Evolutionary conservation across 2,329 filamentous ascomycete species (phyloP).

Genomic region (Cladosporium cucumerinum): DNA sequence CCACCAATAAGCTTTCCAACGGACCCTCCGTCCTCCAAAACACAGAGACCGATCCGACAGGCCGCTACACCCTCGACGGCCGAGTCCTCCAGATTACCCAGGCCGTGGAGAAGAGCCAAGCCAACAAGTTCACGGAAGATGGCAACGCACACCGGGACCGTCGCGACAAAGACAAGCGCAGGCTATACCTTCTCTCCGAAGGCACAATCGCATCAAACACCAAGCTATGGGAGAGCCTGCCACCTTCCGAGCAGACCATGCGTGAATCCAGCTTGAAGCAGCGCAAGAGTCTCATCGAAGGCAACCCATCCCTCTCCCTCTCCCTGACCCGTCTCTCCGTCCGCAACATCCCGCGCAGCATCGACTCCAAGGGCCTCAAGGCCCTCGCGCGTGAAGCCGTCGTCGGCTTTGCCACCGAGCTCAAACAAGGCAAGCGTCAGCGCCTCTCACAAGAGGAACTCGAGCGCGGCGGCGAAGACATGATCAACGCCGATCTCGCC

Average conservation of each 20-base stretch:
- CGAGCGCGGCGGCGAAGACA: conserved; percentile 72
- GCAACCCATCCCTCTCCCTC: conserved; percentile 83
- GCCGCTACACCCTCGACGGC: conserved; percentile 85
- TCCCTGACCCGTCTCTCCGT: conserved; percentile 86
- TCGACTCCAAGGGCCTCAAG: conserved; percentile 85
- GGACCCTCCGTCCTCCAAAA: conserved; percentile 74
- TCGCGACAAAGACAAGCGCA: conserved; percentile 80
- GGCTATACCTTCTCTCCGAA: conserved; percentile 82
- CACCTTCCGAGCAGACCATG: conserved; percentile 78
- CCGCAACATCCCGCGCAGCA: conserved; percentile 81
- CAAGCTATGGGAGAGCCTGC: conserved; percentile 70
- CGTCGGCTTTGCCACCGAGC: conserved; percentile 88
- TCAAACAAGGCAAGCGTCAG: conserved; percentile 71
- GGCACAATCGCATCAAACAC: conserved; percentile 77
- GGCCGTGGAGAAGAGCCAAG: conserved; percentile 81
- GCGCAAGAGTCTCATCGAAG: conserved; percentile 84
- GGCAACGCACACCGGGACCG: conserved; percentile 61
- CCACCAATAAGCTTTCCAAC: conserved; percentile 53
- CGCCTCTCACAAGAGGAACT: conserved; percentile 88
- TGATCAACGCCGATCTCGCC: conserved; percentile 73
- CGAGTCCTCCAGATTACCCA: conserved; percentile 80
- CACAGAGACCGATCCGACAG: conserved; percentile 74
- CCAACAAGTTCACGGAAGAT: conserved; percentile 69
- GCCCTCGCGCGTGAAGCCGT: conserved; percentile 86
- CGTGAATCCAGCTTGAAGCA: conserved; percentile 83